phyloP scores from a whole-genome alignment of 805 yeast species.

The Zygosaccharomyces kombuchaensis region DNA sequence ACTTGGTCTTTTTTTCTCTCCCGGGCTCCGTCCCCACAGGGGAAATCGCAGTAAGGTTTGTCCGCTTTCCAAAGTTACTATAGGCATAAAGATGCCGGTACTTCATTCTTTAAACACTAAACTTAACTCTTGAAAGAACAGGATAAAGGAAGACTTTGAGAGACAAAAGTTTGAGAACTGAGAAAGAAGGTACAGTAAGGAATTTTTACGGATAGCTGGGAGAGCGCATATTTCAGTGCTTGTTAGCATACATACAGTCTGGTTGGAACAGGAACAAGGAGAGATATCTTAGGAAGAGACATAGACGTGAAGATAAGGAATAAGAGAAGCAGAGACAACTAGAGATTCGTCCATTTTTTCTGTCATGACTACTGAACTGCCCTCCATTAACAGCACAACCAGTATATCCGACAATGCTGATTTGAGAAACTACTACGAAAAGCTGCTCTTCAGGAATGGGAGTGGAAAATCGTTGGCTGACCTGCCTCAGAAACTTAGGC shows the following conservation, averaged over 20 bases:
- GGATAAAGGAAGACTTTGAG: conserved; percentile 1
- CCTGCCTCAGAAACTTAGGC: conserved; percentile 23
- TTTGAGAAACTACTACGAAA: conserved; percentile 33
- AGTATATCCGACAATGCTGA: conserved; percentile 34
- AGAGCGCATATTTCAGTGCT: conserved; percentile 2
- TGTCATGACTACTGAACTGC: conserved; percentile 24
- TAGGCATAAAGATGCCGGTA: not conserved
- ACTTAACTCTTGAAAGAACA: not conserved
- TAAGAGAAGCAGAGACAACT: not conserved
- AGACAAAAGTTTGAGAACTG: not conserved
- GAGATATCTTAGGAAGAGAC: not conserved
- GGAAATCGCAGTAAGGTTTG: conserved; percentile 5
- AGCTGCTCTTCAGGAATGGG: conserved; percentile 30
- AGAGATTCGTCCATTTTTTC: not conserved
- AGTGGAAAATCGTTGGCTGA: conserved; percentile 34
- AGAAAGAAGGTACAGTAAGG: not conserved
- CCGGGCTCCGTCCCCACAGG: conserved; percentile 6
- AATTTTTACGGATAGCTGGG: not conserved
- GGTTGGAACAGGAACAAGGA: not conserved
- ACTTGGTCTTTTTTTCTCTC: not conserved
- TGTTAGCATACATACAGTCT: conserved; percentile 3
- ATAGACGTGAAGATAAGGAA: not conserved
- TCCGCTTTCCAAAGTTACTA: conserved; percentile 1
- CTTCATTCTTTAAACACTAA: not conserved
- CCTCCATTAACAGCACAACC: conserved; percentile 34